These are phyloP conservation scores for Leishmania gerbilli DNA, from an alignment of 208 protist genomes.

Conservation along the genomic window DNA sequence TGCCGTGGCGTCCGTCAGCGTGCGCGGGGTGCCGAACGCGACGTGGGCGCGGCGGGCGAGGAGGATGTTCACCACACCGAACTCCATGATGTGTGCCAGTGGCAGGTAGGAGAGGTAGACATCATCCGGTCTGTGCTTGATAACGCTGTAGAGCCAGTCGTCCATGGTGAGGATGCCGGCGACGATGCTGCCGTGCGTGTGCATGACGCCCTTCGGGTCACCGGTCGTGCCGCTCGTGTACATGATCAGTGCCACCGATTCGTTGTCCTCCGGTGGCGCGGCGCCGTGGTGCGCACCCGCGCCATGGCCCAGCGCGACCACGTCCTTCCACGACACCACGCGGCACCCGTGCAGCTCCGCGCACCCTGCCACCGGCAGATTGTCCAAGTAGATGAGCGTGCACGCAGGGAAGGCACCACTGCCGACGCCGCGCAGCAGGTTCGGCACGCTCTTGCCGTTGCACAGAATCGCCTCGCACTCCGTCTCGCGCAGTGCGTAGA, in stretches of 20 bases:
- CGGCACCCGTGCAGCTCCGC: slow-evolving; percentile 17
- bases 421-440: slow-evolving; percentile 41
- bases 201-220: slow-evolving; percentile 88
- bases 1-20: slow-evolving; percentile 67
- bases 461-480: slow-evolving; percentile 59
- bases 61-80: slow-evolving; percentile 75
- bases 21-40: slow-evolving; percentile 77
- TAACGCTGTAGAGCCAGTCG: slow-evolving; percentile 38
- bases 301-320: slow-evolving; percentile 41
- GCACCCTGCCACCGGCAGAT: slow-evolving; percentile 29
- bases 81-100: slow-evolving; percentile 94
- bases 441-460: slow-evolving; percentile 62
- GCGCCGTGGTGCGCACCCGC: slow-evolving; percentile 14
- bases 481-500: slow-evolving; percentile 66
- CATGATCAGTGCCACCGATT: slow-evolving; percentile 51
- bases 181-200: slow-evolving; percentile 77
- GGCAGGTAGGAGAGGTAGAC: slow-evolving; percentile 91
- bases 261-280: slow-evolving; percentile 26
- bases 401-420: slow-evolving; percentile 36
- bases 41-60: slow-evolving; percentile 35
- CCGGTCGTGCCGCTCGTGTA: slow-evolving; percentile 89
- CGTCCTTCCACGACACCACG: slow-evolving; percentile 56
- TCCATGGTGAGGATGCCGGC: slow-evolving; percentile 52
- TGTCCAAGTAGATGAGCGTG: slow-evolving; percentile 62
- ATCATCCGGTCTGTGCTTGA: slow-evolving; percentile 32